Percentiles rank a stretch among this genome's conserved stretches.
These are phyloP conservation scores for Calcarisporium arbuscula DNA, from an alignment of 2,329 filamentous ascomycete species.

Conservation along the genomic window DNA sequence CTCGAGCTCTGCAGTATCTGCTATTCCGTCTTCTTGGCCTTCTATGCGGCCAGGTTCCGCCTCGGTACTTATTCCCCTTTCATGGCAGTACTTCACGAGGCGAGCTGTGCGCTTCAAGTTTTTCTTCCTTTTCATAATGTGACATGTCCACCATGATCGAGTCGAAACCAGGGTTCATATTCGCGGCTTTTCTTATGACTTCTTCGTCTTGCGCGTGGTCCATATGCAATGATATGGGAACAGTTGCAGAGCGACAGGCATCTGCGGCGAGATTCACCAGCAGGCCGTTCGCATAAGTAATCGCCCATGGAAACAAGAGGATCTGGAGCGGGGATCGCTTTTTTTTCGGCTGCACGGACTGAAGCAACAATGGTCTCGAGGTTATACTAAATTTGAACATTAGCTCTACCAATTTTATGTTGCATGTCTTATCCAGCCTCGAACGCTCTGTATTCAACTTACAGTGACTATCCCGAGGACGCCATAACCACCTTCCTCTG, in stretches of 20 bases:
- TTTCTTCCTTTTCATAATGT: slow-evolving; percentile 65
- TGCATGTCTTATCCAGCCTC: slow-evolving; percentile 4
- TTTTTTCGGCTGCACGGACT: slow-evolving; percentile 60
- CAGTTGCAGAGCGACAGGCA: slow-evolving; percentile 45
- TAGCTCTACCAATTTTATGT: too few relatives aligned
- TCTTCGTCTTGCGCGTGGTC: slow-evolving; percentile 58
- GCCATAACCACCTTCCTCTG: slow-evolving; percentile 5
- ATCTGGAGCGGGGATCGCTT: slow-evolving; percentile 60
- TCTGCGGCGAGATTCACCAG: slow-evolving; percentile 49
- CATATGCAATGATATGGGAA: slow-evolving; percentile 57
- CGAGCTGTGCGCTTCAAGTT: slow-evolving; percentile 57
- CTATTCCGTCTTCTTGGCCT: slow-evolving; percentile 53
- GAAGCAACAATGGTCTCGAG: slow-evolving; percentile 62
- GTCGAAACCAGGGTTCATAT: slow-evolving; percentile 58
- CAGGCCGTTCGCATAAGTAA: slow-evolving; percentile 52
- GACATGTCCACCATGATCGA: slow-evolving; percentile 74
- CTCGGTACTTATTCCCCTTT: slow-evolving; percentile 58
- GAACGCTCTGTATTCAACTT: too few relatives aligned
- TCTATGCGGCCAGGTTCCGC: slow-evolving; percentile 62
- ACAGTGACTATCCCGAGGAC: too few relatives aligned
- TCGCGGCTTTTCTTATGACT: slow-evolving; percentile 49
- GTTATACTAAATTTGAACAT: too few relatives aligned
- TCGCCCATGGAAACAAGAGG: slow-evolving; percentile 66
- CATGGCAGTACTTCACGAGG: slow-evolving; percentile 55
- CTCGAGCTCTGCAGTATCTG: slow-evolving; percentile 44